Percentiles rank a stretch among this genome's conserved stretches.
Conservation (phyloP, 2,329 filamentous ascomycete species). For the Grosmannia clavigera region DNA sequence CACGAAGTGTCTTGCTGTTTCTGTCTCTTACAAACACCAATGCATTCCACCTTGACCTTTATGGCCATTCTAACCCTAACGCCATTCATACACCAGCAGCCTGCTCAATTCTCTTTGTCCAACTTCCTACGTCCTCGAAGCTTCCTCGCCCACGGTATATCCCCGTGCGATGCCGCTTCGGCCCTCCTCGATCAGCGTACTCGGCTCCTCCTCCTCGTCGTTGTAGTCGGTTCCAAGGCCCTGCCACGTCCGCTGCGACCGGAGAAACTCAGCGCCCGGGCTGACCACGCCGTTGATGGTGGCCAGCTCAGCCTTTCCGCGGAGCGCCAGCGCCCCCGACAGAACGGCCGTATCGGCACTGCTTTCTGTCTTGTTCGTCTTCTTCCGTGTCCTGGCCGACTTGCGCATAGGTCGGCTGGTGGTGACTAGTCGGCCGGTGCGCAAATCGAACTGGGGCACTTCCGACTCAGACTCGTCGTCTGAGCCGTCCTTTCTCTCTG, state of each 20-base stretch:
- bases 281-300: conserved; percentile 79
- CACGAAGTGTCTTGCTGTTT: no score
- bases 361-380: conserved; percentile 1
- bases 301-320: conserved; percentile 55
- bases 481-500: conserved; percentile 20
- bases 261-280: conserved; percentile 78
- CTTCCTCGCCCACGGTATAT: conserved; percentile 58
- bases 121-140: conserved; percentile 5
- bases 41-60: not conserved
- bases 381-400: conserved; percentile 13
- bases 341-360: conserved; percentile 15
- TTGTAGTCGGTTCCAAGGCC: conserved; percentile 72
- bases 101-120: not conserved
- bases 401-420: conserved; percentile 62
- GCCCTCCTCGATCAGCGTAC: conserved; percentile 70
- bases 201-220: conserved; percentile 24
- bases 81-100: no score
- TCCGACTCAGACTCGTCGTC: conserved; percentile 59
- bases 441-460: conserved; percentile 74
- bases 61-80: no score
- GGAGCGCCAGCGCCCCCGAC: conserved; percentile 41
- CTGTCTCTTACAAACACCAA: not conserved
- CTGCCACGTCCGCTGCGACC: conserved; percentile 76
- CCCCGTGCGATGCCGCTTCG: conserved; percentile 79
- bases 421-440: conserved; percentile 73